phyloP scores from a whole-genome alignment of 805 yeast genomes.

The Candida patagonica region DNA sequence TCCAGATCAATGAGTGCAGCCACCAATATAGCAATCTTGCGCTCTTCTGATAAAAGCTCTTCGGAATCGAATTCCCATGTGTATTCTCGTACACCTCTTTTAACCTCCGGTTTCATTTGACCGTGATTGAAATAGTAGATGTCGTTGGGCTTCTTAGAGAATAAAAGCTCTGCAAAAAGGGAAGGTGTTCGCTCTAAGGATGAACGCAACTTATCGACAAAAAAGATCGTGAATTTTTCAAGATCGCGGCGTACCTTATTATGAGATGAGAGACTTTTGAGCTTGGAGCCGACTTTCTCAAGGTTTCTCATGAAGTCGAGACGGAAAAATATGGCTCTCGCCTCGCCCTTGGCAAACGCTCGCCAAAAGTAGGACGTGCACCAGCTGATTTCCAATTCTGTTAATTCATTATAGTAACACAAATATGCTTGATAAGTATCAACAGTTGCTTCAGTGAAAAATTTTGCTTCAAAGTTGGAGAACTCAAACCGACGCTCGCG shows the following conservation, averaged over 20 bases:
- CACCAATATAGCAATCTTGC: slow-evolving; percentile 42
- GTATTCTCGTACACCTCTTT: slow-evolving; percentile 11
- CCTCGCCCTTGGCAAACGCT: slow-evolving; percentile 54
- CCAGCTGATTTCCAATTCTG: slow-evolving; percentile 48
- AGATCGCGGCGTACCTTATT: slow-evolving; percentile 46
- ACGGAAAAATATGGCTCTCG: slow-evolving; percentile 49
- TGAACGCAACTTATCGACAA: slow-evolving; percentile 47
- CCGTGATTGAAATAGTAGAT: slow-evolving; percentile 55
- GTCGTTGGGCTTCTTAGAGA: slow-evolving; percentile 43
- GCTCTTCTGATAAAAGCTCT: slow-evolving; percentile 32
- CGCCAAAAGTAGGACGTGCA: slow-evolving; percentile 65
- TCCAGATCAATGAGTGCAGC: slow-evolving; percentile 41
- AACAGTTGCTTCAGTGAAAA: slow-evolving; percentile 51
- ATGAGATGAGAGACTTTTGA: slow-evolving; percentile 38
- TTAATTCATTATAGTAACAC: slow-evolving; percentile 51
- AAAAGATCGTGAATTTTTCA: slow-evolving; percentile 55
- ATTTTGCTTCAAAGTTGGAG: slow-evolving; percentile 32
- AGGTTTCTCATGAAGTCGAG: slow-evolving; percentile 62
- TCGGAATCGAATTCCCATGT: slow-evolving; percentile 23
- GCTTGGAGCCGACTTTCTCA: slow-evolving; percentile 42
- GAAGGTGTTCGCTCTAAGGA: slow-evolving; percentile 43
- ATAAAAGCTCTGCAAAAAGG: slow-evolving; percentile 54
- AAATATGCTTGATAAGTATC: slow-evolving; percentile 58
- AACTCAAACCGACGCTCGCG: slow-evolving; percentile 43
- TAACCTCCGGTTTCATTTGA: slow-evolving; percentile 28